Evolutionary conservation across 2,329 filamentous ascomycete species (phyloP), one percentile per base, ranked within the genome.

Genomic region (Chaetomiaceae sp.): DNA sequence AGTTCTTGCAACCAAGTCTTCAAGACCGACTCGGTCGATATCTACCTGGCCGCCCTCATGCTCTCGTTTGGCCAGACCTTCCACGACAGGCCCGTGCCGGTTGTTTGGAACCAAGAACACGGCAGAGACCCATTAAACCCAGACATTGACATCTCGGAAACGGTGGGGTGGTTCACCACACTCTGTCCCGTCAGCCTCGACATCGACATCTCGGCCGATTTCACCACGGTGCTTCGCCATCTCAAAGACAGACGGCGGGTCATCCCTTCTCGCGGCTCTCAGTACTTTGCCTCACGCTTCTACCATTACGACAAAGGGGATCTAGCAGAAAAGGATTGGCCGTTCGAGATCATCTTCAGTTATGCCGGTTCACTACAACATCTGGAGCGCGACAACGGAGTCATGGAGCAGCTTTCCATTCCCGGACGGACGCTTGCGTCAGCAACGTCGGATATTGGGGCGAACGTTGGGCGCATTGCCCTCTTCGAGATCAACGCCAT

Each of bases 131-230:
- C 67, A 2, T 70, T 70, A 54, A 71, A 72, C 21, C 61, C 64
- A 0, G 71, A 73, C 14, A 66, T 76, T 12, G 76, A 82, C 62
- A 70, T 81, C 1, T 73, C 74, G 4, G 69, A 78, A 45, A 82
- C 79, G 0, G 77, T 83, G 0, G 80, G 79, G 2, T 82, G 78
- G 78, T 81, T 83, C 55, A 81, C 78, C 2, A 73, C 77, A 0
- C 65, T 83, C 12, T 78, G 73, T 43, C 79, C 79, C 0, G 66
- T 82, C 5, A 67, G 70, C 2, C 65, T 75, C 3, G 68, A 70
- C 8, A 59, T 73, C 1, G 69, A 74, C 2, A 64, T 67, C 2
- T 63, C 68, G 2, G 72, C 77, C 27, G 76, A 81, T 51, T 63
- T 81, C 14, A 63, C 80, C 34, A 68, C 75, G 12, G 72, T 76